Percentiles rank a stretch among this genome's conserved stretches.
phyloP scores from a whole-genome alignment of 441 rosid species.

The Gossypium trilobum region DNA sequence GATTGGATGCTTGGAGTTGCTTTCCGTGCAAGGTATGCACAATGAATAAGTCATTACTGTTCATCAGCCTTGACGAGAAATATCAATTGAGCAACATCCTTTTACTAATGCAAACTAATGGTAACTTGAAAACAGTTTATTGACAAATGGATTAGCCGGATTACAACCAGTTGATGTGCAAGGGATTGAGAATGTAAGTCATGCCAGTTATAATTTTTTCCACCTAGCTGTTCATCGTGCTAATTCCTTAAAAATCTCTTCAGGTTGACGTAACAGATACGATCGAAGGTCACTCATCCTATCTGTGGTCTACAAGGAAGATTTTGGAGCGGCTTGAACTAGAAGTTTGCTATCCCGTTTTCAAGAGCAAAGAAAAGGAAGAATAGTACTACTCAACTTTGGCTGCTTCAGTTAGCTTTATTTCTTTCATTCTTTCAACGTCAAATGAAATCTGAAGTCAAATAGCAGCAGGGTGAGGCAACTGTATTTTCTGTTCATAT shows the following conservation, averaged over 20 bases:
- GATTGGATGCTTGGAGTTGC: constrained; percentile 91
- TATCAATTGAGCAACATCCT: background rate
- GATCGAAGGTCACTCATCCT: constrained; percentile 62
- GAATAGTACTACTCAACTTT: background rate
- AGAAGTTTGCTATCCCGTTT: constrained; percentile 55
- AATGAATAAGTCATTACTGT: background rate
- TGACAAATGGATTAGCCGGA: constrained; percentile 87
- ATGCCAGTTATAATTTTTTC: background rate
- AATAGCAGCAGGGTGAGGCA: background rate
- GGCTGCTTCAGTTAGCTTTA: background rate
- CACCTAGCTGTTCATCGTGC: background rate
- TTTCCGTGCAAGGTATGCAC: constrained; percentile 76
- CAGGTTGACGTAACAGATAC: constrained; percentile 58
- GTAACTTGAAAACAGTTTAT: constrained; percentile 35
- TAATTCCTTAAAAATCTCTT: background rate
- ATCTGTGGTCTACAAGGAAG: constrained; percentile 48
- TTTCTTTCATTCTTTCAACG: background rate
- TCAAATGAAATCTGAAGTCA: background rate
- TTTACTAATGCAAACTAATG: constrained; percentile 6
- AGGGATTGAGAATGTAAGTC: constrained; percentile 63
- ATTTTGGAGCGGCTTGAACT: constrained; percentile 51
- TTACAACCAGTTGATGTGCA: constrained; percentile 61
- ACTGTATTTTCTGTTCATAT: background rate
- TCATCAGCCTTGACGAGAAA: background rate
- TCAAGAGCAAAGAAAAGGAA: constrained; percentile 20